phyloP scores from a whole-genome alignment of 2,329 filamentous ascomycete species.

The Talaromyces sp. region DNA sequence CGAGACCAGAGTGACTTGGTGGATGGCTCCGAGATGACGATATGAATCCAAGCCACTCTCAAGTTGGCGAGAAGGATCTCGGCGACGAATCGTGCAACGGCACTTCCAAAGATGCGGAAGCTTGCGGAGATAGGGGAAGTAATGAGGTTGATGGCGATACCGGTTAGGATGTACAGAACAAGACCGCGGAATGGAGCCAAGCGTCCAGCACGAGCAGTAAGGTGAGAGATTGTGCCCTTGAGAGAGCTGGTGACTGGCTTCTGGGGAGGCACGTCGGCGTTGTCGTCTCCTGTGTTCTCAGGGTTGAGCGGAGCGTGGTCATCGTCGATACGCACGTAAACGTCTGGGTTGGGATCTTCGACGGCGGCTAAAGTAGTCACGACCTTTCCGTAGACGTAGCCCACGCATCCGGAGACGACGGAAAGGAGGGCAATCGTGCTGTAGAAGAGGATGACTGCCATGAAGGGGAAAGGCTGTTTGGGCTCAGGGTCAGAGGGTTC shows the following conservation, averaged over 20 bases:
- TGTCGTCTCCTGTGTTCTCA: constrained; percentile 35
- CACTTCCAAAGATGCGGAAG: constrained; percentile 32
- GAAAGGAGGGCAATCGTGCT: constrained; percentile 4
- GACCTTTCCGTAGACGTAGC: constrained; percentile 61
- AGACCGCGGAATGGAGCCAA: constrained; percentile 69
- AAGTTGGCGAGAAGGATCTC: constrained; percentile 65
- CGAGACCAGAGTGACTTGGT: constrained; percentile 65
- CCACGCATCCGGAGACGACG: constrained; percentile 26
- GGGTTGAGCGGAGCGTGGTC: constrained; percentile 38
- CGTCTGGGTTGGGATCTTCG: constrained; percentile 58
- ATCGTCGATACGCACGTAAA: constrained; percentile 49
- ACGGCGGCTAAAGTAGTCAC: constrained; percentile 63
- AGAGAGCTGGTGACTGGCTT: constrained; percentile 63
- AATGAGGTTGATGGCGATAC: constrained; percentile 45
- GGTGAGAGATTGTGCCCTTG: constrained; percentile 57
- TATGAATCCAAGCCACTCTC: constrained; percentile 78
- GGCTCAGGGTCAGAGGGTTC: not conserved
- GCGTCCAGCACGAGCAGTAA: constrained; percentile 64
- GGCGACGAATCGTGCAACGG: constrained; percentile 56
- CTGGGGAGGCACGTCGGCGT: constrained; percentile 47
- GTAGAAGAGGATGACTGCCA: constrained; percentile 9
- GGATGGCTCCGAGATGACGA: constrained; percentile 72
- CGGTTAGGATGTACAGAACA: constrained; percentile 50
- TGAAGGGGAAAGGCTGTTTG: not conserved
- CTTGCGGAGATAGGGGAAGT: constrained; percentile 47